Percentiles rank a stretch among this genome's conserved stretches.
Evolutionary conservation across 2,329 filamentous ascomycete species (phyloP).

Genomic region (Mollisiaceae sp.): DNA sequence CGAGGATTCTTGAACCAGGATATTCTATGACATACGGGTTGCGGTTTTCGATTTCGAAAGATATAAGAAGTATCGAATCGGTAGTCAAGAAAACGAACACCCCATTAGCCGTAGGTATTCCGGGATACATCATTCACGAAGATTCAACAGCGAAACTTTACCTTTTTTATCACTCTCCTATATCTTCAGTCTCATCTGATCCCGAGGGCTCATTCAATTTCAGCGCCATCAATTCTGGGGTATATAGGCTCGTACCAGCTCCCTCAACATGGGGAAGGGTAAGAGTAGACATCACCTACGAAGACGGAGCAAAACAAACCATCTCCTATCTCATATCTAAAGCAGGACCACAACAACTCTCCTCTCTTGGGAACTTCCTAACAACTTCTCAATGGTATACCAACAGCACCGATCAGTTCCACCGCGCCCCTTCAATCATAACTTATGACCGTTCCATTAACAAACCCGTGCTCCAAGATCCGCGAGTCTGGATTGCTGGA

Average conservation of each 20-base stretch:
- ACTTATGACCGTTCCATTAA: conserved; percentile 58
- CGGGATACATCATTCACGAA: conserved; percentile 58
- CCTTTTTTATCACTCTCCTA: conserved; percentile 48
- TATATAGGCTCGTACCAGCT: conserved; percentile 51
- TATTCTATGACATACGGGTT: conserved; percentile 55
- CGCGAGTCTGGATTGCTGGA: conserved; percentile 62
- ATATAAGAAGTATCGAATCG: conserved; percentile 54
- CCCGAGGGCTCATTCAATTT: conserved; percentile 48
- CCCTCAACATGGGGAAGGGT: conserved; percentile 54
- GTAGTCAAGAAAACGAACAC: conserved; percentile 49
- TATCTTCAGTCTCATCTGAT: conserved; percentile 47
- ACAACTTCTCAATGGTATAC: conserved; percentile 59
- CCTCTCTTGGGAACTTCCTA: conserved; percentile 57
- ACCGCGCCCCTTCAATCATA: conserved; percentile 59
- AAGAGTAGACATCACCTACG: conserved; percentile 54
- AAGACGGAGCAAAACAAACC: conserved; percentile 54
- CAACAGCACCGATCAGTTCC: conserved; percentile 57
- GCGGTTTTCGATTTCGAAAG: conserved; percentile 54
- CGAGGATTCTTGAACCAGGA: conserved; percentile 50
- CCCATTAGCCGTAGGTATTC: conserved; percentile 57
- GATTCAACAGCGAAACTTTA: conserved; percentile 54
- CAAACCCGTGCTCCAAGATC: conserved; percentile 51
- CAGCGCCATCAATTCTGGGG: conserved; percentile 35
- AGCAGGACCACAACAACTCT: conserved; percentile 48
- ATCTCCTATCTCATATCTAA: conserved; percentile 63